Conservation (phyloP, 2,329 filamentous ascomycete genomes). For the Alternaria angustiovoidea region DNA sequence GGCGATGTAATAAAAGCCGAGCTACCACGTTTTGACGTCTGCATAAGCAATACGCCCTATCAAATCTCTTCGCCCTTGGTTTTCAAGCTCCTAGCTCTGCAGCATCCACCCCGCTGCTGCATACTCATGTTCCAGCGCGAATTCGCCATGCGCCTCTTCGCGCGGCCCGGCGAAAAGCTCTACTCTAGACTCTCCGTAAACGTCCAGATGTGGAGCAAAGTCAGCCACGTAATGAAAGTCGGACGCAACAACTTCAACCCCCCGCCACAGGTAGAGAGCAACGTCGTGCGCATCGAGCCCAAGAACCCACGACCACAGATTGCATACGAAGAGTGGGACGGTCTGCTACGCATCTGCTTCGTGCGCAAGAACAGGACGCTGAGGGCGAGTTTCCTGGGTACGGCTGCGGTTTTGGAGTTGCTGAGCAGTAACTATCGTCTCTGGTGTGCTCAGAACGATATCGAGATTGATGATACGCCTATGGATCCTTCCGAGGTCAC, state of each 20-base stretch:
- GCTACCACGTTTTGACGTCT: slow-evolving; percentile 78
- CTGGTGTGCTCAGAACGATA: slow-evolving; percentile 87
- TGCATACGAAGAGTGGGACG: slow-evolving; percentile 95
- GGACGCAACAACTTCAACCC: slow-evolving; percentile 97
- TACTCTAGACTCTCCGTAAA: slow-evolving; percentile 94
- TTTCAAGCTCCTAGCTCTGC: slow-evolving; percentile 85
- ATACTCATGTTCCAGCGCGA: slow-evolving; percentile 98
- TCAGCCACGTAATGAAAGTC: slow-evolving; percentile 84
- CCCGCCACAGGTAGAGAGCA: slow-evolving; percentile 89
- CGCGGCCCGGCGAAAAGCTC: slow-evolving; percentile 84
- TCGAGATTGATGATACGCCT: slow-evolving; percentile 73
- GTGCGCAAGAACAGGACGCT: slow-evolving; percentile 91
- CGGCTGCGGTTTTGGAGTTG: slow-evolving; percentile 80
- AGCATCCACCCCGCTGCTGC: slow-evolving; percentile 80
- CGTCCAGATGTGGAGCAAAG: slow-evolving; percentile 87
- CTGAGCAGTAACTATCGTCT: slow-evolving; percentile 88
- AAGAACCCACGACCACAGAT: slow-evolving; percentile 87
- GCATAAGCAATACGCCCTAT: slow-evolving; percentile 80
- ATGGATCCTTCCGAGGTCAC: slow-evolving; percentile 37
- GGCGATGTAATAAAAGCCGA: slow-evolving; percentile 92
- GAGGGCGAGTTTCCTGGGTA: slow-evolving; percentile 80
- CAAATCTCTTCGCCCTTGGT: slow-evolving; percentile 90
- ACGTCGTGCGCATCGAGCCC: slow-evolving; percentile 87
- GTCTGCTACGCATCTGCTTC: slow-evolving; percentile 82
- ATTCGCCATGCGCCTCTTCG: slow-evolving; percentile 89